Evolutionary conservation across 495 filamentous ascomycete species (phyloP).

Genomic region (Cercophora sp.): DNA sequence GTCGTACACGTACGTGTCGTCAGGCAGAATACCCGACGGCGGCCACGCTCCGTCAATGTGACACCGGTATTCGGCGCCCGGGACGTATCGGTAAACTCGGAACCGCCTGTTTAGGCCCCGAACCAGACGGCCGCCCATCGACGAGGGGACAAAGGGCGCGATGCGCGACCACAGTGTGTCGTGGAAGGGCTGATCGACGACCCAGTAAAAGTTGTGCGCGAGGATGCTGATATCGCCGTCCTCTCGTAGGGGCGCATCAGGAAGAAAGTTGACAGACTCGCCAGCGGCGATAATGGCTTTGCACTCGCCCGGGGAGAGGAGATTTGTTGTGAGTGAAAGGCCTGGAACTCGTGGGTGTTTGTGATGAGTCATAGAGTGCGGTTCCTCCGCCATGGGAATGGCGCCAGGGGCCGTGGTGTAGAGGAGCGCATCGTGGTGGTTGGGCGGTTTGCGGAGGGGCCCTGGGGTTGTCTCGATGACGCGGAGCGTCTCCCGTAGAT

Average conservation of each 20-base stretch:
- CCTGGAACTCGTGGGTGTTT: conserved; percentile 40
- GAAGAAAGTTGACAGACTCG: conserved; percentile 42
- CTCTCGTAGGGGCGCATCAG: conserved; percentile 43
- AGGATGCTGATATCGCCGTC: conserved; percentile 43
- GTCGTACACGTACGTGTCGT: conserved; percentile 45
- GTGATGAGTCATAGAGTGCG: conserved; percentile 27
- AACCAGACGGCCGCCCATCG: conserved; percentile 32
- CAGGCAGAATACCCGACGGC: conserved; percentile 36
- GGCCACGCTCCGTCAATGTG: conserved; percentile 50
- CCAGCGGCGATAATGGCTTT: conserved; percentile 42
- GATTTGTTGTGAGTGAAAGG: conserved; percentile 34
- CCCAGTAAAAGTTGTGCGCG: conserved; percentile 52
- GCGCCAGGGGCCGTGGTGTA: conserved; percentile 34
- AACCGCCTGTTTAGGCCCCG: conserved; percentile 46
- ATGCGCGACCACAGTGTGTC: conserved; percentile 42
- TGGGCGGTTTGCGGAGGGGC: conserved; percentile 43
- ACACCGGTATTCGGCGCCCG: conserved; percentile 45
- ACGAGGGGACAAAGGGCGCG: conserved; percentile 32
- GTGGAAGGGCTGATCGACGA: conserved; percentile 40
- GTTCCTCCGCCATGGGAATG: conserved; percentile 27
- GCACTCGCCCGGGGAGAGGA: conserved; percentile 40
- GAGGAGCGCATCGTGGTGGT: conserved; percentile 44
- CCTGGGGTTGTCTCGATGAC: conserved; percentile 43
- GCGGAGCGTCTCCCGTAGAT: conserved; percentile 24
- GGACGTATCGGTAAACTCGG: conserved; percentile 48